A percentile compares a stretch with the other conserved stretches of the same genome.
These are phyloP conservation scores for Phytopythium montanum DNA, from an alignment of 352 stramenopile species.

Conservation along the genomic window DNA sequence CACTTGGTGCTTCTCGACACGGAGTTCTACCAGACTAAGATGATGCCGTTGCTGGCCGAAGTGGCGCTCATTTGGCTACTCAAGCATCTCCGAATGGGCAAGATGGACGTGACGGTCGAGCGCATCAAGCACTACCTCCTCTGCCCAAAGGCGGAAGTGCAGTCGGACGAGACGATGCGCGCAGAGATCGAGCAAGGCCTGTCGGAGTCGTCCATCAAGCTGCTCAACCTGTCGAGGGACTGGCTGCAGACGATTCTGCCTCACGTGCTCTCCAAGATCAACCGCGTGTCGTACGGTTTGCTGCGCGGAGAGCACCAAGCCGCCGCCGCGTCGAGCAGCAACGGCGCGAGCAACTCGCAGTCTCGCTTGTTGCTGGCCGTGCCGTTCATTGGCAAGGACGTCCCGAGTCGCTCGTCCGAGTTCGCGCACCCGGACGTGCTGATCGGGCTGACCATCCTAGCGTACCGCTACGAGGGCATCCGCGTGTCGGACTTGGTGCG, in stretches of 20 bases:
- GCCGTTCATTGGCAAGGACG: constrained; percentile 99
- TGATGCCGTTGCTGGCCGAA: constrained; percentile 93
- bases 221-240: constrained; percentile 98
- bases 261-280: constrained; percentile 99
- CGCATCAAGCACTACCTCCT: constrained; percentile 68
- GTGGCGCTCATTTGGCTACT: constrained; percentile 80
- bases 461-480: constrained; percentile 90
- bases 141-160: constrained; percentile 48
- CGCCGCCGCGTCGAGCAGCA: constrained; percentile 37
- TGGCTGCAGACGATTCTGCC: constrained; percentile 97
- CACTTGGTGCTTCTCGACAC: constrained; percentile 97
- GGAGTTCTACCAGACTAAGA: constrained; percentile 92
- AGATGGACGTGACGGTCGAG: constrained; percentile 89
- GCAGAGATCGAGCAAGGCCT: constrained; percentile 72
- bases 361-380: constrained; percentile 96
- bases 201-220: constrained; percentile 91
- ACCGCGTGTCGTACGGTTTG: constrained; percentile 98
- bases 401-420: constrained; percentile 97
- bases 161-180: constrained; percentile 75
- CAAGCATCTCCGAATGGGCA: constrained; percentile 90
- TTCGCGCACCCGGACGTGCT: constrained; percentile 98
- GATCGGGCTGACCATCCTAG: constrained; percentile 89
- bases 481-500: constrained; percentile 78
- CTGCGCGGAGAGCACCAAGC: constrained; percentile 76
- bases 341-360: constrained; percentile 90